A percentile compares a stretch with the other conserved stretches of the same genome.
Evolutionary conservation across 2,329 filamentous ascomycete species (phyloP).

Genomic region (Penicillium brevicompactum): DNA sequence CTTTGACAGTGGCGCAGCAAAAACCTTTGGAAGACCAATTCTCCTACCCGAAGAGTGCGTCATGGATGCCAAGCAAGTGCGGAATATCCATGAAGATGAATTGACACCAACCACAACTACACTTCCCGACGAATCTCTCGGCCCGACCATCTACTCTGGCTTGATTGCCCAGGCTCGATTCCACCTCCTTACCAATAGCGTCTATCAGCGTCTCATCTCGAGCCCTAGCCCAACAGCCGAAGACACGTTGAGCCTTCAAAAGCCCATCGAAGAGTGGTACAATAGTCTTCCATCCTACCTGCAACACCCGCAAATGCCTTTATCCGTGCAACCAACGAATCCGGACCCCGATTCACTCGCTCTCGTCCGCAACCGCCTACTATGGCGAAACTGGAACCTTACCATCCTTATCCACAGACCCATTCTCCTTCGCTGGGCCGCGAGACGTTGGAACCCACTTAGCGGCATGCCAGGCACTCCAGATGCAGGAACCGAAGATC

Average conservation of each 20-base stretch:
- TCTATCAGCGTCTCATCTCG: conserved; percentile 49
- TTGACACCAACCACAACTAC: conserved; percentile 40
- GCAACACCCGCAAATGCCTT: conserved; percentile 31
- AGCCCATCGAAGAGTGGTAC: conserved; percentile 48
- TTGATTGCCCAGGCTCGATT: conserved; percentile 46
- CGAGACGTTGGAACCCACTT: conserved; percentile 35
- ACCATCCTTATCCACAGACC: conserved; percentile 48
- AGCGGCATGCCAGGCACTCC: conserved; percentile 21
- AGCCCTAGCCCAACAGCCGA: conserved; percentile 44
- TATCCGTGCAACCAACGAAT: conserved; percentile 25
- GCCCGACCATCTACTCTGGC: conserved; percentile 47
- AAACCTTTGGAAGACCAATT: conserved; percentile 54
- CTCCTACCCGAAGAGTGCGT: conserved; percentile 47
- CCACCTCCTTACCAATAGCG: conserved; percentile 47
- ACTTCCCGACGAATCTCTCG: conserved; percentile 39
- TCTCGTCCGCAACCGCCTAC: conserved; percentile 42
- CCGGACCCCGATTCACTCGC: conserved; percentile 40
- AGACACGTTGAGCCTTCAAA: conserved; percentile 44
- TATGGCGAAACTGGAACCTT: conserved; percentile 49
- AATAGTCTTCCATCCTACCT: conserved; percentile 44
- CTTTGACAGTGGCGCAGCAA: conserved; percentile 53
- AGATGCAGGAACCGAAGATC: conserved; percentile 33
- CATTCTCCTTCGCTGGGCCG: conserved; percentile 45
- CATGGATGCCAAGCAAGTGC: conserved; percentile 47
- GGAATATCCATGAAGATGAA: conserved; percentile 49